Evolutionary conservation across 306 rosid species (phyloP), one percentile per base, ranked within the genome.

Genomic region (Citrullus mucosospermus): DNA sequence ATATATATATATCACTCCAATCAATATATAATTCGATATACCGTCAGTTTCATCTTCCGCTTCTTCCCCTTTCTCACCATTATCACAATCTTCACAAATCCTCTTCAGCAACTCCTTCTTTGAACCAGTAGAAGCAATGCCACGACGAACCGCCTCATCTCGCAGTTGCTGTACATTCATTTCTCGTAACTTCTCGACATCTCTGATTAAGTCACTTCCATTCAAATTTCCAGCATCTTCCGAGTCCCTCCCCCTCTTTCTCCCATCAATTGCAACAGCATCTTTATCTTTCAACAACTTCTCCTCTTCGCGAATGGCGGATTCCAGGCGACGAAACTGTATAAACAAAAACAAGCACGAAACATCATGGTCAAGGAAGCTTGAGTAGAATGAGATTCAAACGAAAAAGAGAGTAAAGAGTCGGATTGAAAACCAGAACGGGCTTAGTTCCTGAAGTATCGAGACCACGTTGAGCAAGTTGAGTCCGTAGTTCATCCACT

Each of bases 391-490:
- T 81, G 18, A 43, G 59, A 16, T 32, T 9, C 20, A 7, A 44
- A 69, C 22, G 17, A 16, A 53, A 28, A 56, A 75, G 48, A 12
- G 39, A 78, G 60, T 11, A 30, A 48, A 25, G 57, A 39, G 32
- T 18, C 16, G 9, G 51, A 78, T 32, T 25, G 51, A 41, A 48
- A 74, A 93, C 98, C 88, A 95, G 86, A 25, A 88, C 82, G 59
- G 92, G 96, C 48, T 92, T 92, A 53, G 72, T 86, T 84, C 99
- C 98, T 70, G 89, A 39, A 62, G 84, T 82, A 81, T 70, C 71
- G 78, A 95, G 93, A 9, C 98, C 93, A 58, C 96, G 99, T 46
- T 87, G 87, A 75, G 85, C 56, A 6, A 95, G 89, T 82, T 92
- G 81, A 56, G 84, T 55, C 17, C 97, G 90, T 50, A 95, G 90